Base-by-base conservation (phyloP, 106 monocot genomes). In the Gastrodia elata region DNA sequence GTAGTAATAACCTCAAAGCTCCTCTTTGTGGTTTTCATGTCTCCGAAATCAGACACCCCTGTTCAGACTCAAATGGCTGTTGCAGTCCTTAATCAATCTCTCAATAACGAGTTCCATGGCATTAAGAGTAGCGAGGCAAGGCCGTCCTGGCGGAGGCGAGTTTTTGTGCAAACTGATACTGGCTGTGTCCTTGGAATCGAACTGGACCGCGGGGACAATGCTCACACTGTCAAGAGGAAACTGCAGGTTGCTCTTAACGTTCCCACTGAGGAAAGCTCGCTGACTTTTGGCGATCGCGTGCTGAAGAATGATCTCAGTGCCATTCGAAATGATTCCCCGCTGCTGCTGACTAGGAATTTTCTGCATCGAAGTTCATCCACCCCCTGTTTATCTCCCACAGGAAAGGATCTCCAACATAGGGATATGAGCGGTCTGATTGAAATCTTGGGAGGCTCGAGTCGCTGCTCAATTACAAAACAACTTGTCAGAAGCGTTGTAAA, bases 221-320 rank as follows among this genome's bases (percentile, higher is more conserved):
- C 78, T 15, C 87, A 84, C 32, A 87, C 87, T 2, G 87, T 87
- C 24, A 87, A 87, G 46, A 78, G 81, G 42, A 77, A 55, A 8
- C 76, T 87, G 11, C 87, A 87, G 78, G 18, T 87, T 28, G 91
- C 83, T 25, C 81, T 91, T 34, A 89, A 91, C 48, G 64, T 91
- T 8, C 88, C 91, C 6, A 87, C 89, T 0, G 94, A 91, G 27
- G 88, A 88, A 73, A 91, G 86, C 77, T 89, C 88, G 8, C 86
- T 94, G 4, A 91, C 91, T 0, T 91, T 77, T 33, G 94, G 94
- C 16, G 94, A 94, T 48, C 80, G 69, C 35, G 88, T 91, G 30
- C 68, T 94, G 57, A 89, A 89, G 75, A 84, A 89, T 80, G 94
- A 91, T 74, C 83, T 91, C 5, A 84, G 82, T 73, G 78, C 44